phyloP scores from a whole-genome alignment of 805 yeast genomes.

The Yamadazyma tumulicola region DNA sequence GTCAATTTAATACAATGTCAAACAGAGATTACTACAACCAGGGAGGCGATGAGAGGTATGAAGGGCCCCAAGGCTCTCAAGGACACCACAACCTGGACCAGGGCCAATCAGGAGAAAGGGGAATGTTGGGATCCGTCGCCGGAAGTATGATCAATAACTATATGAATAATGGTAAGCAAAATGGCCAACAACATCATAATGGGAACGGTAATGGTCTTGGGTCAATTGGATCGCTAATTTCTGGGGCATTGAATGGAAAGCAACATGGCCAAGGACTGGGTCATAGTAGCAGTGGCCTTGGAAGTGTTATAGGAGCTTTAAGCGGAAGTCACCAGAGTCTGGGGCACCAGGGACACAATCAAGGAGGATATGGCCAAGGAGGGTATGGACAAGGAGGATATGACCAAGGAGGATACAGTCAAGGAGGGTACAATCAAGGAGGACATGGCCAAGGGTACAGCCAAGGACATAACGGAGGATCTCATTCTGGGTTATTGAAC shows the following conservation, averaged over 20 bases:
- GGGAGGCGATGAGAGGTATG: slow-evolving; percentile 23
- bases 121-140: slow-evolving; percentile 40
- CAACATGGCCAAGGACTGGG: slow-evolving; percentile 6
- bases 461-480: slow-evolving; percentile 12
- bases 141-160: slow-evolving; percentile 56
- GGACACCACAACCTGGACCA: slow-evolving; percentile 16
- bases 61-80: slow-evolving; percentile 10
- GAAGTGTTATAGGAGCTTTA: slow-evolving; percentile 20
- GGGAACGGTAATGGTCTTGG: slow-evolving; percentile 44
- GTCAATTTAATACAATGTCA: slow-evolving; percentile 6
- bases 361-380: slow-evolving; percentile 14
- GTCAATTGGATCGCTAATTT: slow-evolving; percentile 51
- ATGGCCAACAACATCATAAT: slow-evolving; percentile 26
- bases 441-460: slow-evolving; percentile 20
- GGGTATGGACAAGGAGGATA: slow-evolving; percentile 16
- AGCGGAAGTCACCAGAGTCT: slow-evolving; percentile 6
- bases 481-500: slow-evolving; percentile 10
- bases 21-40: slow-evolving; percentile 37
- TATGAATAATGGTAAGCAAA: slow-evolving; percentile 43
- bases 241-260: slow-evolving; percentile 43
- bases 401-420: slow-evolving; percentile 14
- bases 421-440: too few relatives aligned
- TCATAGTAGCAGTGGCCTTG: slow-evolving; percentile 6
- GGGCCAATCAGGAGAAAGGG: slow-evolving; percentile 30
- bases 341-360: slow-evolving; percentile 7